phyloP scores from a whole-genome alignment of 805 yeast species.

The Metschnikowia vanudenii region DNA sequence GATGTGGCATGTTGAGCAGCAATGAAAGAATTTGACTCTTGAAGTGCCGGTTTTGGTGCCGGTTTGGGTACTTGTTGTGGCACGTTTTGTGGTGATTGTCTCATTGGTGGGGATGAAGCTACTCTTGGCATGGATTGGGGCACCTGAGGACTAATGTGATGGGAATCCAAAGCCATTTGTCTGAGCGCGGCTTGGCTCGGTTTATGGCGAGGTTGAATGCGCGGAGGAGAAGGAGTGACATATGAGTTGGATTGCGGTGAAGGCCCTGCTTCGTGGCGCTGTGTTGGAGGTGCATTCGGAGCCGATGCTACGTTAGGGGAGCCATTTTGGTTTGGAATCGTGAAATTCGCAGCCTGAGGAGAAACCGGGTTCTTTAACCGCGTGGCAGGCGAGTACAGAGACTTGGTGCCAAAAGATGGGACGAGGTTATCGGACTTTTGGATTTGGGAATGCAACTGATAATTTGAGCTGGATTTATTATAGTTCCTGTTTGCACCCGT shows the following conservation, averaged over 20 bases:
- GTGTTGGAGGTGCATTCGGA: neutral
- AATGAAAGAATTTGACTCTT: slow-evolving; percentile 9
- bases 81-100: too few species aligned
- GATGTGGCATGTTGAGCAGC: slow-evolving; percentile 17
- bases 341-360: neutral
- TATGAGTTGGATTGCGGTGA: neutral
- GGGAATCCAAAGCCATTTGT: slow-evolving; percentile 3
- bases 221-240: neutral
- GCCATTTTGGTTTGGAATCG: neutral
- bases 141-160: neutral
- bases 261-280: slow-evolving; percentile 1
- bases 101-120: neutral
- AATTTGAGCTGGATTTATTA: slow-evolving; percentile 38
- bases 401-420: slow-evolving; percentile 31
- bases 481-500: slow-evolving; percentile 37
- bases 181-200: slow-evolving; percentile 4
- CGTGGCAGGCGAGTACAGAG: slow-evolving; percentile 35
- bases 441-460: slow-evolving; percentile 40
- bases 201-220: slow-evolving; percentile 1
- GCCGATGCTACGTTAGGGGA: neutral
- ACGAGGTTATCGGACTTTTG: slow-evolving; percentile 34
- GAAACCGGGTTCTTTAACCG: slow-evolving; percentile 25
- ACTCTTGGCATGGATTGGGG: neutral
- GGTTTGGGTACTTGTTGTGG: too few species aligned
- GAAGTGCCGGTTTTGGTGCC: neutral